These are phyloP conservation scores for Russula sp. DNA, from an alignment of 768 basidiomycete species.

Conservation along the genomic window DNA sequence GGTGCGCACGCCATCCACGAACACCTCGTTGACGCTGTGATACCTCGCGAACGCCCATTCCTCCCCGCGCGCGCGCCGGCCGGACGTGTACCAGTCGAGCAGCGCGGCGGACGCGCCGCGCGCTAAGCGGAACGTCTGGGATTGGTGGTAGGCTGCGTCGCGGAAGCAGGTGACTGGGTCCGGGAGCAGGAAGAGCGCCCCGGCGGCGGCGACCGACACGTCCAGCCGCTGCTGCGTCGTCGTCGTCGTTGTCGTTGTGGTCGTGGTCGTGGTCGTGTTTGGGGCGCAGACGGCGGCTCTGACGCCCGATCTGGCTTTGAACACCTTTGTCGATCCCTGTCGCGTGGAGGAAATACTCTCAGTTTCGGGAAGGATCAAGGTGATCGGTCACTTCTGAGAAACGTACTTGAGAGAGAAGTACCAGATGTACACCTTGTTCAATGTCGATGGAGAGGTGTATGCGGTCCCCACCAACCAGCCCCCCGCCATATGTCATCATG, in stretches of 20 bases:
- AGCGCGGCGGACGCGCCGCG: conserved; percentile 58
- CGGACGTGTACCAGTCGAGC: conserved; percentile 91
- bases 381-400: not conserved
- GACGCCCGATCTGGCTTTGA: conserved; percentile 67
- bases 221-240: conserved; percentile 60
- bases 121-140: conserved; percentile 69
- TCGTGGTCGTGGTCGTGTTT: not conserved
- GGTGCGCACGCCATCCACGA: conserved; percentile 54
- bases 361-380: not conserved
- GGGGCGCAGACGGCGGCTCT: conserved; percentile 39
- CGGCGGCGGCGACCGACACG: conserved; percentile 45
- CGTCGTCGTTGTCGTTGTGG: not conserved
- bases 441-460: conserved; percentile 60
- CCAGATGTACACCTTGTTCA: conserved; percentile 47
- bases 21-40: conserved; percentile 80
- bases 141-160: conserved; percentile 74
- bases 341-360: not conserved
- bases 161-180: conserved; percentile 93
- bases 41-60: conserved; percentile 87
- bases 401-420: conserved; percentile 79
- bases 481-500: conserved; percentile 84
- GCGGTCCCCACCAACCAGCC: conserved; percentile 81
- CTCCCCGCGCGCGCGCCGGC: conserved; percentile 76
- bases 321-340: conserved; percentile 93
- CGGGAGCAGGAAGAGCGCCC: conserved; percentile 75